Evolutionary conservation across 345 rosid species (phyloP).

Genomic region (Populus ilicifolia): DNA sequence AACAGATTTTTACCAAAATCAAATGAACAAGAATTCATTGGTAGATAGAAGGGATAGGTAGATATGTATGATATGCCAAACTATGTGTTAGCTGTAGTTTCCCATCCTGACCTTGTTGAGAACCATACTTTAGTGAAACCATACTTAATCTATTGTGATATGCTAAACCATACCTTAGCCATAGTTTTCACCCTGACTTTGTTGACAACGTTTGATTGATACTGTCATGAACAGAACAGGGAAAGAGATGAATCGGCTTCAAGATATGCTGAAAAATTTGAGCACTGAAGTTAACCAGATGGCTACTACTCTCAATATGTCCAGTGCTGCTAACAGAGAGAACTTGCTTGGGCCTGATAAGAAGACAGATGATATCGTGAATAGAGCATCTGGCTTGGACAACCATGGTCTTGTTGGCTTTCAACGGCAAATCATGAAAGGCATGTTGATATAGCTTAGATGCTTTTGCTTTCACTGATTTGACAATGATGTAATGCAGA

Average conservation of each 20-base stretch:
- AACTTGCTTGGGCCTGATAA: slow-evolving; percentile 78
- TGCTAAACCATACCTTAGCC: not conserved
- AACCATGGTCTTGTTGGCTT: slow-evolving; percentile 83
- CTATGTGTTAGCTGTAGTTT: not conserved
- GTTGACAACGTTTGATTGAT: not conserved
- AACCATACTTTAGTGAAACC: not conserved
- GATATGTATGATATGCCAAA: not conserved
- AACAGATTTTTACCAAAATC: not conserved
- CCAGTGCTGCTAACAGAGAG: slow-evolving; percentile 75
- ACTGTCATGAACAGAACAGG: slow-evolving; percentile 59
- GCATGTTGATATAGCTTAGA: slow-evolving; percentile 35
- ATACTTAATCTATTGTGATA: not conserved
- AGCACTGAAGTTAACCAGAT: slow-evolving; percentile 73
- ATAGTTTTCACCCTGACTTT: not conserved
- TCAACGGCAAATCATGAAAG: slow-evolving; percentile 87
- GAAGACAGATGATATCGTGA: slow-evolving; percentile 55
- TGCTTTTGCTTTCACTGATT: not conserved
- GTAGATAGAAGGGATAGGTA: not conserved
- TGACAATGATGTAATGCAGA: not conserved
- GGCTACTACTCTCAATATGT: slow-evolving; percentile 83
- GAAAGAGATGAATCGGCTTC: slow-evolving; percentile 93
- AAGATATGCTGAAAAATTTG: slow-evolving; percentile 72
- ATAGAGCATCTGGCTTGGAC: slow-evolving; percentile 63
- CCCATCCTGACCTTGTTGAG: not conserved
- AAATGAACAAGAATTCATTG: not conserved